These are phyloP conservation scores for Botrytis hyacinthi DNA, from an alignment of 2,329 filamentous ascomycete genomes.

Conservation along the genomic window DNA sequence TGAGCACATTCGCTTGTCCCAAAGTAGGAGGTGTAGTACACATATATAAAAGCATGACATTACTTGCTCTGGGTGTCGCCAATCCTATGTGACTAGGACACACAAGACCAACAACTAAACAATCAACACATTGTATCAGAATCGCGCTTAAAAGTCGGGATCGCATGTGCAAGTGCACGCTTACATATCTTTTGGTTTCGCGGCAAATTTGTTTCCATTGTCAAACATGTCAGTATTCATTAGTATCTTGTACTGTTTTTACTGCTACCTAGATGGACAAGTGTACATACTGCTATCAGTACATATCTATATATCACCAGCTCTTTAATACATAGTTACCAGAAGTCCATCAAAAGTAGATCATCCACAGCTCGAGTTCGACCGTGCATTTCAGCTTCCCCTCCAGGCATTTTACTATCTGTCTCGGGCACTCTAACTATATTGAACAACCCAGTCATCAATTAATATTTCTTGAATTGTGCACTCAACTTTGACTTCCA, in stretches of 20 bases:
- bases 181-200: background rate
- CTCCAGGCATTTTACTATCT: background rate
- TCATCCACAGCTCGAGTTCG: background rate
- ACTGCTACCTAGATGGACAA: background rate
- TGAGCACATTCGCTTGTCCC: background rate
- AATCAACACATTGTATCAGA: background rate
- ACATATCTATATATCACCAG: background rate
- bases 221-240: background rate
- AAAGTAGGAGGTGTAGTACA: background rate
- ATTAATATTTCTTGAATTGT: no score
- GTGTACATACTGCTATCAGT: background rate
- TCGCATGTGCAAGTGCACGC: background rate
- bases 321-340: background rate
- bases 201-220: background rate
- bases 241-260: fast-evolving
- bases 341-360: background rate
- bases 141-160: background rate
- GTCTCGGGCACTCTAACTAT: no score
- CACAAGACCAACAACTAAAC: no score
- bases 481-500: no score
- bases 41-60: background rate
- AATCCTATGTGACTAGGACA: no score
- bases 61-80: background rate
- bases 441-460: no score
- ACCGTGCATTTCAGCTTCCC: background rate